These are phyloP conservation scores for Asterochloris erici DNA, from an alignment of 139 green algal species.

Conservation along the genomic window DNA sequence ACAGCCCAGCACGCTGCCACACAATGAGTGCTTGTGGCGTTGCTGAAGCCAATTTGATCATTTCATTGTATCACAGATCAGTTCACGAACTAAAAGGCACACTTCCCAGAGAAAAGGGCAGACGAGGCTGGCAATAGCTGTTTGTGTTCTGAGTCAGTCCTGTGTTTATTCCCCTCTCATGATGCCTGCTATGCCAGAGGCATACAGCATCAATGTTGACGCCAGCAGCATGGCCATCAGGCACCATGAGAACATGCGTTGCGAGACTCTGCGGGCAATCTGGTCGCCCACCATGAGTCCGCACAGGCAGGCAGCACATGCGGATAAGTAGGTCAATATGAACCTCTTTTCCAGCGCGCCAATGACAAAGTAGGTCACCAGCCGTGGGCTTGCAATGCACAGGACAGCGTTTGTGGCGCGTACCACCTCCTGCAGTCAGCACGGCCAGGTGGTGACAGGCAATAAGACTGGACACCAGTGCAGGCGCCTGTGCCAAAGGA, in stretches of 20 bases:
- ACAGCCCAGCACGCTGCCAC: too few relatives aligned
- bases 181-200: conserved; percentile 4
- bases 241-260: neutral
- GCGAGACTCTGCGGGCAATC: conserved; percentile 9
- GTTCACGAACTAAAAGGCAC: too few relatives aligned
- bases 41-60: too few relatives aligned
- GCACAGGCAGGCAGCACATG: neutral
- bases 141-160: too few relatives aligned
- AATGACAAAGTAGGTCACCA: conserved; percentile 11
- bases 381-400: neutral
- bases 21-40: too few relatives aligned
- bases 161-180: too few relatives aligned
- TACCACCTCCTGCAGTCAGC: conserved; percentile 10
- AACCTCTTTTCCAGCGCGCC: neutral
- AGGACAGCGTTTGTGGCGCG: conserved; percentile 9
- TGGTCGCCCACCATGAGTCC: neutral
- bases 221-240: conserved; percentile 15
- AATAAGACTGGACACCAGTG: too few relatives aligned
- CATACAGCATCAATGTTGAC: conserved; percentile 16
- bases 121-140: too few relatives aligned
- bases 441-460: neutral
- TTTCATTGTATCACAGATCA: too few relatives aligned
- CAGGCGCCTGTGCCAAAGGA: too few relatives aligned
- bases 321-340: neutral
- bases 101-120: too few relatives aligned